Conservation (phyloP, 495 filamentous ascomycete species). For the Hypomontagnella monticulosa region DNA sequence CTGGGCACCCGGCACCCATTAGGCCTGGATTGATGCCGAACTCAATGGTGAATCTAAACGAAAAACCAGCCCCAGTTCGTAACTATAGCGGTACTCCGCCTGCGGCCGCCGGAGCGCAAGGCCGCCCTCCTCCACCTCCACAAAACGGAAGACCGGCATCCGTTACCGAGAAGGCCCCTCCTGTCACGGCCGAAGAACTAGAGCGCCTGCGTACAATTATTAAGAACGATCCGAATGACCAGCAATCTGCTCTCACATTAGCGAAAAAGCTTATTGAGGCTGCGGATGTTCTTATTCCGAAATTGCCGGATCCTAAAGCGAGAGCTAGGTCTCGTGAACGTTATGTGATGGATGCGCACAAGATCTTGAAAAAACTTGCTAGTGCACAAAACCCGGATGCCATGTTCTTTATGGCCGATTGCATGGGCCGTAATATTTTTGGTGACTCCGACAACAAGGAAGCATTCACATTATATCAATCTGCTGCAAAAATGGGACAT, state of each 20-base stretch:
- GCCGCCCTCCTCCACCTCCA: constrained; percentile 42
- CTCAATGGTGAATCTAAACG: constrained; percentile 59
- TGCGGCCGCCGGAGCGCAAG: constrained; percentile 45
- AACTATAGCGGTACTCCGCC: constrained; percentile 66
- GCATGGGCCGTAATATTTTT: constrained; percentile 76
- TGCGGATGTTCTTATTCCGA: constrained; percentile 74
- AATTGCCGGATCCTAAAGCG: constrained; percentile 77
- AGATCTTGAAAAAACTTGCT: constrained; percentile 87
- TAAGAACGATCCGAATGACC: constrained; percentile 75
- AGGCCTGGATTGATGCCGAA: constrained; percentile 75
- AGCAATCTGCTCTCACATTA: constrained; percentile 72
- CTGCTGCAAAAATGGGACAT: constrained; percentile 89
- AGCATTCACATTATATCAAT: constrained; percentile 92
- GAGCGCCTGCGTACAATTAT: constrained; percentile 74
- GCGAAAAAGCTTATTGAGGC: constrained; percentile 91
- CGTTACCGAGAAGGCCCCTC: constrained; percentile 56
- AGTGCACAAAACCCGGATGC: constrained; percentile 74
- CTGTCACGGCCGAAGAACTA: constrained; percentile 82
- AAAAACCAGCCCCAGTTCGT: constrained; percentile 75
- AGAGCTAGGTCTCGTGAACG: constrained; percentile 81
- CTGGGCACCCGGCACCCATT: constrained; percentile 78
- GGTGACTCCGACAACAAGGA: constrained; percentile 83
- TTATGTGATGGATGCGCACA: constrained; percentile 85
- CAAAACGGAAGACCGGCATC: constrained; percentile 43
- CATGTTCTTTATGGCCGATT: constrained; percentile 94